These are phyloP conservation scores for Penicillium arizonense DNA, from an alignment of 495 filamentous ascomycete genomes.

Conservation along the genomic window DNA sequence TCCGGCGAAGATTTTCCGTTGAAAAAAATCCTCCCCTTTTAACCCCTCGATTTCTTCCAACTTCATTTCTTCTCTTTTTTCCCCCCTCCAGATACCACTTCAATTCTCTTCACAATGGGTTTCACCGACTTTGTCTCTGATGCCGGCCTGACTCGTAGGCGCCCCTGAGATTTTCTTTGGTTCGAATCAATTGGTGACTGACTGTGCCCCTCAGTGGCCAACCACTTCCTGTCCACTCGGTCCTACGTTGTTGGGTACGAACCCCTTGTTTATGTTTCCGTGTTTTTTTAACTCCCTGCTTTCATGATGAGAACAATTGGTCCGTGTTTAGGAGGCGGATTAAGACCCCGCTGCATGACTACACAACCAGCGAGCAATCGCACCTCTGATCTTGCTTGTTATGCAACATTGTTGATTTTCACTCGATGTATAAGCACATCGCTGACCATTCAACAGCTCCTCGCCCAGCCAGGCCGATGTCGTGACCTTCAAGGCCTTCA, in stretches of 20 bases:
- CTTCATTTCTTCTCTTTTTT: slow-evolving; percentile 17
- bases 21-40: slow-evolving; percentile 34
- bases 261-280: slow-evolving; percentile 7
- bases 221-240: slow-evolving; percentile 85
- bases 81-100: slow-evolving; percentile 19
- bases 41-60: slow-evolving; percentile 28
- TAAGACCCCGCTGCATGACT: slow-evolving; percentile 94
- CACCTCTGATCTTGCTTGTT: slow-evolving; percentile 68
- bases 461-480: slow-evolving; percentile 92
- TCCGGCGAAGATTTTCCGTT: slow-evolving; percentile 26
- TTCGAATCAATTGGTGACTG: slow-evolving; percentile 27
- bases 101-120: slow-evolving; percentile 68
- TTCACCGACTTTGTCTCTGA: slow-evolving; percentile 91
- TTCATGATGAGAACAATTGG: slow-evolving; percentile 90
- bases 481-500: slow-evolving; percentile 87
- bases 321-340: slow-evolving; percentile 99
- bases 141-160: slow-evolving; percentile 80
- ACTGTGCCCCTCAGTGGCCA: slow-evolving; percentile 68
- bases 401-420: slow-evolving; percentile 7
- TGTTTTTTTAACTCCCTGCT: slow-evolving; percentile 18
- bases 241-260: slow-evolving; percentile 93
- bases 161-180: slow-evolving; percentile 23
- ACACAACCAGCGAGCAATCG: slow-evolving; percentile 70
- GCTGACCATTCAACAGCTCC: slow-evolving; percentile 58
- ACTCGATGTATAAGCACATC: slow-evolving; percentile 3